Base-by-base conservation (phyloP, 768 basidiomycete genomes). In the Panus rudis region DNA sequence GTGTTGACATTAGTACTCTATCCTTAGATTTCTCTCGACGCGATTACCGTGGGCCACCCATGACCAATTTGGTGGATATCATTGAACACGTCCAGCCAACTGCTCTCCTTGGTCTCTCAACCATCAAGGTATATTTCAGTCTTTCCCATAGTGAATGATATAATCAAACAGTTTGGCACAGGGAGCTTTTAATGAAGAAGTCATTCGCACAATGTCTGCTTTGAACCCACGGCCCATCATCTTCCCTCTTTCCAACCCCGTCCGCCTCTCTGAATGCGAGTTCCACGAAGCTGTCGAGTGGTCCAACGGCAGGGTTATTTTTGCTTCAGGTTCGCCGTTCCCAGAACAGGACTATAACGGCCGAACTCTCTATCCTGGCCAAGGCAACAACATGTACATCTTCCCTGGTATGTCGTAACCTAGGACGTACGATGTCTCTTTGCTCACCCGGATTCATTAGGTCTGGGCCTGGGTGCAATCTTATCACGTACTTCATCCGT, bases 301-400 rank as follows among this genome's bases (percentile, higher is more conserved):
- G 65, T 84, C 89, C 3, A 63, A 78, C 32, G 92, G 92, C 22
- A 66, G 61, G 31, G 85, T 84, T 14, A 75, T 96, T 44, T 96
- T 92, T 57, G 92, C 93, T 0, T 83, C 80, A 30, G 92, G 92
- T 3, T 87, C 84, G 24, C 92, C 92, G 3, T 96, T 92, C 76
- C 73, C 77, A 12, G 69, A 73, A 35, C 70, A 81, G 50, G 54
- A 63, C 43, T 83, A 70, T 64, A 62, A 71, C 26, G 80, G 79
- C 23, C 68, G 65, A 41, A 70, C 51, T 25, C 66, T 82, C 51
- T 80, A 82, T 50, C 81, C 92, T 2, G 88, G 89, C 19, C 93
- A 96, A 64, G 92, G 92, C 21, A 96, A 94, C 62, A 97, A 94
- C 63, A 92, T 92, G 88, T 87, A 85, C 61, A 84, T 85, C 55